Evolutionary conservation across 768 basidiomycete genomes (phyloP).

Genomic region (Cystobasidium tubakii): DNA sequence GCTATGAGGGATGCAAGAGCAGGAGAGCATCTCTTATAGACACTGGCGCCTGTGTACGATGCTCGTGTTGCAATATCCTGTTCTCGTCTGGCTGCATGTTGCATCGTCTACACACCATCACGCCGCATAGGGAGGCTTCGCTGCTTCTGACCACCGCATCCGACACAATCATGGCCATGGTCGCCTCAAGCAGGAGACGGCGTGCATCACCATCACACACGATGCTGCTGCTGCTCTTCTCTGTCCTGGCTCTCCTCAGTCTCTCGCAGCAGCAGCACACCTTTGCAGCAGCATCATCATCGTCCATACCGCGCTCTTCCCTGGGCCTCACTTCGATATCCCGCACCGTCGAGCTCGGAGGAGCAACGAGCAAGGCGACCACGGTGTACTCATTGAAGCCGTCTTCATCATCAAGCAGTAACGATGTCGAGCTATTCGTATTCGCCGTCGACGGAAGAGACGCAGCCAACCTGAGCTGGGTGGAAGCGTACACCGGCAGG

Average conservation of each 20-base stretch:
- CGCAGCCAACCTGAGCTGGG: constrained; percentile 26
- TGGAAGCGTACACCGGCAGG: constrained; percentile 31
- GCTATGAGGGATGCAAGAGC: too few species aligned
- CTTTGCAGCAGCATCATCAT: not conserved
- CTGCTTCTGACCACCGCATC: not conserved
- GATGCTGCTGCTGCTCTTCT: not conserved
- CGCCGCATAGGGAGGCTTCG: not conserved
- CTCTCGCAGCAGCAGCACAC: not conserved
- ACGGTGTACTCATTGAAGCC: constrained; percentile 14
- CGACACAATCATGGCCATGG: not conserved
- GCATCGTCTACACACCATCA: not conserved
- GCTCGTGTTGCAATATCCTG: too few species aligned
- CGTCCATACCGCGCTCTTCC: not conserved
- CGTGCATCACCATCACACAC: not conserved
- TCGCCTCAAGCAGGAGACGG: not conserved
- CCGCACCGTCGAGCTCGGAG: constrained; percentile 23
- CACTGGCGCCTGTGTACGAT: too few species aligned
- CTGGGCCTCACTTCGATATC: not conserved
- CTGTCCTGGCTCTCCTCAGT: not conserved
- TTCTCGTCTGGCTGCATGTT: too few species aligned
- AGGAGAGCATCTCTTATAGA: too few species aligned
- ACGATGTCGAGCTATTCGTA: not conserved
- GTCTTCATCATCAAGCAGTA: not conserved
- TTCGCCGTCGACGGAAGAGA: constrained; percentile 22
- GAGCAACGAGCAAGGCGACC: constrained; percentile 6